These are phyloP conservation scores for Russula sp. DNA, from an alignment of 768 basidiomycete genomes.

Conservation along the genomic window DNA sequence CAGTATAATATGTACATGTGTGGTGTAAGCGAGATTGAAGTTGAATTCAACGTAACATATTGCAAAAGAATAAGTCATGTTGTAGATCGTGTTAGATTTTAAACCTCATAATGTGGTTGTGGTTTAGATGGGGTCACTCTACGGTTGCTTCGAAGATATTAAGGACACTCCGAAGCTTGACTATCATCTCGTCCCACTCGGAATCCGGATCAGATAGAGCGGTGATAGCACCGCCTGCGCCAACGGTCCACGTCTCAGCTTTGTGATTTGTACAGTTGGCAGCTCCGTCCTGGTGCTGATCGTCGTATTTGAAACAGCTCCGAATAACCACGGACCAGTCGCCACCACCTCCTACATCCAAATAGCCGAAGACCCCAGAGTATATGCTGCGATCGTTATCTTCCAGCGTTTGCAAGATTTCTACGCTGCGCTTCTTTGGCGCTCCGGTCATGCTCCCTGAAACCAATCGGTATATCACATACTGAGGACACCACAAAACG, in stretches of 20 bases:
- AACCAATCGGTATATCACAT: neutral
- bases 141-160: slow-evolving; percentile 44
- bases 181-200: slow-evolving; percentile 92
- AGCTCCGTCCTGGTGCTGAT: slow-evolving; percentile 19
- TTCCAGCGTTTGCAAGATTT: slow-evolving; percentile 80
- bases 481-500: neutral
- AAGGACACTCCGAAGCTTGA: slow-evolving; percentile 78
- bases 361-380: slow-evolving; percentile 91
- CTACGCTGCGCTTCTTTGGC: slow-evolving; percentile 89
- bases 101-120: neutral
- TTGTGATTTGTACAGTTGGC: slow-evolving; percentile 8
- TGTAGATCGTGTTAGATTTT: neutral
- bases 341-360: slow-evolving; percentile 79
- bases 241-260: slow-evolving; percentile 64
- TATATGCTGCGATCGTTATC: slow-evolving; percentile 67
- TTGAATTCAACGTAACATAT: slow-evolving; percentile 29
- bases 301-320: slow-evolving; percentile 75
- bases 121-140: neutral
- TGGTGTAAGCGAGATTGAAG: slow-evolving; percentile 25
- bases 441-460: slow-evolving; percentile 96
- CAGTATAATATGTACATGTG: neutral
- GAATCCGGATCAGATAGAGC: slow-evolving; percentile 77
- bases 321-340: slow-evolving; percentile 95
- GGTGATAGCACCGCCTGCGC: slow-evolving; percentile 96
- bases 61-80: neutral